phyloP scores from a whole-genome alignment of 2,329 filamentous ascomycete genomes.

The Escovopsis weberi region DNA sequence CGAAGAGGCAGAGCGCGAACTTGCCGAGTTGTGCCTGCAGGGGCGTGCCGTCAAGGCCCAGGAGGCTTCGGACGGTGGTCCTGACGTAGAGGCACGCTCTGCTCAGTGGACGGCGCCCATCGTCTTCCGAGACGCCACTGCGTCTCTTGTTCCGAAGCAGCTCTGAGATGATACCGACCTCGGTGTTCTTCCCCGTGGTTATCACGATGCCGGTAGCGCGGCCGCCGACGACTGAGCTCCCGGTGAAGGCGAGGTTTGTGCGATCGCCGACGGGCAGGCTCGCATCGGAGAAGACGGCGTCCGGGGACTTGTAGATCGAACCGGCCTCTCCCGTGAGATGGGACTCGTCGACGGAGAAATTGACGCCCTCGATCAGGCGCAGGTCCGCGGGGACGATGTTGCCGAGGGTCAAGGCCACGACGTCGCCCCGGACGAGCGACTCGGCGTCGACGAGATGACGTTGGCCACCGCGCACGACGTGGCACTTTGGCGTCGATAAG shows the following conservation, averaged over 20 bases:
- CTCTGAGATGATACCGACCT: constrained; percentile 62
- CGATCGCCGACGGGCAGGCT: constrained; percentile 53
- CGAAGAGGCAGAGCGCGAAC: constrained; percentile 69
- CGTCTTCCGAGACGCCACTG: too few relatives aligned
- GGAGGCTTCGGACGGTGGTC: constrained; percentile 34
- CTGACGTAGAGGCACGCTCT: constrained; percentile 28
- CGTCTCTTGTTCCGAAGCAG: constrained; percentile 44
- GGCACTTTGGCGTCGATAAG: constrained; percentile 43
- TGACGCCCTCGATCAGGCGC: constrained; percentile 50
- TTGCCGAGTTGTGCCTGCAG: constrained; percentile 75
- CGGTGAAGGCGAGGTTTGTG: constrained; percentile 56
- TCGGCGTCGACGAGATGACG: constrained; percentile 39
- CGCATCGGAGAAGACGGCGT: constrained; percentile 35
- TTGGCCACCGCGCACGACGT: constrained; percentile 39
- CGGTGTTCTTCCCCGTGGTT: constrained; percentile 57
- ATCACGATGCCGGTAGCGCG: constrained; percentile 55
- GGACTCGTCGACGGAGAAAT: constrained; percentile 63
- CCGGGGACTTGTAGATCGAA: constrained; percentile 51
- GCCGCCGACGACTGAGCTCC: constrained; percentile 57
- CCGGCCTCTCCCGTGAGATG: constrained; percentile 61
- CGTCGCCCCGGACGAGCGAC: constrained; percentile 49
- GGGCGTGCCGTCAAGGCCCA: constrained; percentile 62
- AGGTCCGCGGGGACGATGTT: constrained; percentile 59
- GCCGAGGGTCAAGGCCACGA: constrained; percentile 47
- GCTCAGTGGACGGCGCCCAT: constrained; percentile 26